A percentile compares a stretch with the other conserved stretches of the same genome.
Evolutionary conservation across 371 early-diverging fungal genomes (phyloP).

Genomic region (Actinomucor elegans): DNA sequence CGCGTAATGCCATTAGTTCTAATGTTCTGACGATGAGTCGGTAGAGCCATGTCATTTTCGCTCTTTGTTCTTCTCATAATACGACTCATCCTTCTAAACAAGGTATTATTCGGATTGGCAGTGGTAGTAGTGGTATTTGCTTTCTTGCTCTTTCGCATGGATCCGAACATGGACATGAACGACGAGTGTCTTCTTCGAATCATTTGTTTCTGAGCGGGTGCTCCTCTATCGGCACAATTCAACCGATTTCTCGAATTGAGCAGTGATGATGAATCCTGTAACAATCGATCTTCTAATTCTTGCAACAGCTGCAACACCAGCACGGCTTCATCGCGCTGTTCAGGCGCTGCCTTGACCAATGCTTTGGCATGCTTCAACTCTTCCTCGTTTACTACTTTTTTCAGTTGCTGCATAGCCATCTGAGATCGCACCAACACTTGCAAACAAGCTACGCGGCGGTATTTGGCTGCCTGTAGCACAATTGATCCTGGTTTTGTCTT

Average conservation of each 20-base stretch:
- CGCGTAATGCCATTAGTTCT: background rate
- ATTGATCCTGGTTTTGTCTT: constrained; percentile 15
- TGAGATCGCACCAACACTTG: constrained; percentile 13
- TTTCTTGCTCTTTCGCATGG: background rate
- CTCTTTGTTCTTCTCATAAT: constrained; percentile 19
- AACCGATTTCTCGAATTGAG: background rate
- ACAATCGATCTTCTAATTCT: constrained; percentile 12
- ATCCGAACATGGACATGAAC: constrained; percentile 7
- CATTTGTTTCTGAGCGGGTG: too few relatives aligned
- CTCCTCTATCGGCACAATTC: too few relatives aligned
- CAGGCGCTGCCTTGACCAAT: constrained; percentile 20
- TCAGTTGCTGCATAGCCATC: constrained; percentile 12
- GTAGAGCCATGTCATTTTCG: too few relatives aligned
- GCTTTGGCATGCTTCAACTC: constrained; percentile 2
- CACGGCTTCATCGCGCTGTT: background rate
- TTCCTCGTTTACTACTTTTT: background rate
- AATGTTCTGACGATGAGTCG: background rate
- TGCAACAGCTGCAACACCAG: constrained; percentile 9
- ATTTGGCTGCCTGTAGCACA: constrained; percentile 33
- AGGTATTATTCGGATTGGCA: background rate
- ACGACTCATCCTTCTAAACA: constrained; percentile 14
- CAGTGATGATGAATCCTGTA: constrained; percentile 2
- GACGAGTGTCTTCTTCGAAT: constrained; percentile 2
- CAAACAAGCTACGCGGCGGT: constrained; percentile 18
- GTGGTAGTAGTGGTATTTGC: background rate